Evolutionary conservation across 139 green algal genomes (phyloP), one percentile per base, ranked within the genome.

Genomic region (Chlamydomonas sp.): DNA sequence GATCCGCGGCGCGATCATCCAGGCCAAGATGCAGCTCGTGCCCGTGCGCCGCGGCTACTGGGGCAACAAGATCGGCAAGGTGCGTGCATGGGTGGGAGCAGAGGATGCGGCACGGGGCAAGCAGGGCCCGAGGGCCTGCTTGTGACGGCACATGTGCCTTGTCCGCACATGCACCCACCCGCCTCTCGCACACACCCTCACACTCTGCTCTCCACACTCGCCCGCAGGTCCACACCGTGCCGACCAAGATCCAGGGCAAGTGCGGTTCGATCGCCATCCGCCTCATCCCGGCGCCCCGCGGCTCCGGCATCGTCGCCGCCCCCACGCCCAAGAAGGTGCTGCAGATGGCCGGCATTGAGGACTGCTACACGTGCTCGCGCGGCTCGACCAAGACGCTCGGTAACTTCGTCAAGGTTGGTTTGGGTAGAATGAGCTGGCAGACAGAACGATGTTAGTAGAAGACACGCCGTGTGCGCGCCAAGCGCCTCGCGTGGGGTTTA

Each of bases 281-380:
- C 69, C 89, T 99, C 43, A 92, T 98, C 69, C 95, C 95, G 33
- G 95, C 95, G n/a, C 95, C 95, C 49, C 86, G 89, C 58, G 95
- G 95, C 84, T 91, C 95, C 38, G 95, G 95, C 66, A 96, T 99
- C 73, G 95, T 99, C 43, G 95, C 95, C 31, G 92, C 95, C 3
- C 89, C 86, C 62, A 90, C 90, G 54, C 91, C 95, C 79, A 99
- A 99, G 91, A 99, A 99, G 89, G 92, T 98, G 72, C 47, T 63
- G 43, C 88, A 97, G 84, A 97, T 99, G 88, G 95, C 95, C 4
- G 95, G 95, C 43, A 96, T 99, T 75, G 92, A 98, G 72, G 95
- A 99, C 84, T 96, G 94, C 85, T 99, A 97, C 89, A 99, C 95
- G 58, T 87, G 75, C 48, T 97, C 94, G 20, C 79, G 84, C 68